These are phyloP conservation scores for Phanerodontia chrysosporium DNA, from an alignment of 768 basidiomycete genomes.

Conservation along the genomic window DNA sequence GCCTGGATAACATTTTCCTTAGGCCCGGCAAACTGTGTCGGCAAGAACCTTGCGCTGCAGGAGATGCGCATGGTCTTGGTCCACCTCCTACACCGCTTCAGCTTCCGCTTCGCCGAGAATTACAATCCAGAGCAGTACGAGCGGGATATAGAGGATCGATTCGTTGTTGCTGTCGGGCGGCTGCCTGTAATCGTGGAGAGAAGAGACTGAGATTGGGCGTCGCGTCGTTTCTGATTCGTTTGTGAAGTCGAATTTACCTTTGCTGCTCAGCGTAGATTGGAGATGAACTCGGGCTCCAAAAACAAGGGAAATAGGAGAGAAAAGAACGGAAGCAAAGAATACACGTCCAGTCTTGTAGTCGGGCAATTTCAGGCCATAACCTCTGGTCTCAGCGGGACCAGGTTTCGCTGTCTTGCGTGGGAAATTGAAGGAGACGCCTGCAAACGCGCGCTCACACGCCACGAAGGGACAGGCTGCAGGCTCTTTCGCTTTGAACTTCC, in stretches of 20 bases:
- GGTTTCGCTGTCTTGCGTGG: too few species aligned
- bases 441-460: neutral
- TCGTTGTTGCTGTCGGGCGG: slow-evolving; percentile 16
- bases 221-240: too few species aligned
- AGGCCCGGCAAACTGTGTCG: slow-evolving; percentile 49
- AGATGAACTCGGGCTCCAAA: too few species aligned
- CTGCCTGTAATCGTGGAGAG: slow-evolving; percentile 8
- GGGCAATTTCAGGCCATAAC: too few species aligned
- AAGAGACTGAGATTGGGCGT: too few species aligned
- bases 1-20: slow-evolving; percentile 41
- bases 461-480: neutral
- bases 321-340: too few species aligned
- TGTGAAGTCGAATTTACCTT: too few species aligned
- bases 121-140: slow-evolving; percentile 27
- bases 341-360: too few species aligned
- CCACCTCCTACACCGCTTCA: slow-evolving; percentile 30
- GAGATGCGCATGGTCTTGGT: slow-evolving; percentile 31
- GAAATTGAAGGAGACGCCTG: slow-evolving; percentile 10
- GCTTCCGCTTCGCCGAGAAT: slow-evolving; percentile 27
- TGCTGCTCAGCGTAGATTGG: too few species aligned
- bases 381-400: too few species aligned
- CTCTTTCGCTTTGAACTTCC: neutral
- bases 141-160: slow-evolving; percentile 25
- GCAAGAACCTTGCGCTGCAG: slow-evolving; percentile 38
- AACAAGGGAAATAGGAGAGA: too few species aligned